These are phyloP conservation scores for Ophiostoma australiae DNA, from an alignment of 2,329 filamentous ascomycete genomes.

Conservation along the genomic window DNA sequence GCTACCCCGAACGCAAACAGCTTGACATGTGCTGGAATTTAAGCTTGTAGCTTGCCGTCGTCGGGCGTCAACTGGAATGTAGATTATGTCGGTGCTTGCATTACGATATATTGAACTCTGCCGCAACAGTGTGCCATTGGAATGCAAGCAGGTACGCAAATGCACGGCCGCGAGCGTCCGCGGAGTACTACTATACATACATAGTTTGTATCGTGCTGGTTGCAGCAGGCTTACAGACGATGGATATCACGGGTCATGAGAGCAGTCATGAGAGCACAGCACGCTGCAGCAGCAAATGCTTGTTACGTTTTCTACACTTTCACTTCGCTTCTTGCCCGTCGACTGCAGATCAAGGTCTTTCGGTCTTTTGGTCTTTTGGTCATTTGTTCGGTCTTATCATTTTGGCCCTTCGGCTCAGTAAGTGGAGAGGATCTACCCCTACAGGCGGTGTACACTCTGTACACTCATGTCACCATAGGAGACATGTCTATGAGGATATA, in stretches of 20 bases:
- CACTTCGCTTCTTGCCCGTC: too few species aligned
- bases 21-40: not conserved
- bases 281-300: too few species aligned
- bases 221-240: not conserved
- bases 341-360: not conserved
- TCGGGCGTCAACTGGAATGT: not conserved
- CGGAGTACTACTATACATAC: too few species aligned
- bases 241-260: not conserved
- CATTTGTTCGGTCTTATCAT: not conserved
- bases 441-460: not conserved
- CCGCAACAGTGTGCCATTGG: not conserved
- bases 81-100: not conserved
- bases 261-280: too few species aligned
- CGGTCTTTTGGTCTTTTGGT: not conserved
- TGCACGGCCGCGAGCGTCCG: not conserved
- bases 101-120: not conserved
- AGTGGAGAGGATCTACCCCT: constrained; percentile 1
- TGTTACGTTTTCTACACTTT: too few species aligned
- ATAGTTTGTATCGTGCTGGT: not conserved
- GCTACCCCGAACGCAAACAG: not conserved
- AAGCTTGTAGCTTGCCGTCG: not conserved
- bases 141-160: not conserved
- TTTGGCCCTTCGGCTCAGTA: not conserved
- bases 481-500: not conserved
- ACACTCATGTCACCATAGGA: not conserved